Conservation (phyloP, 2,329 filamentous ascomycete genomes). For the Alternaria sp. region DNA sequence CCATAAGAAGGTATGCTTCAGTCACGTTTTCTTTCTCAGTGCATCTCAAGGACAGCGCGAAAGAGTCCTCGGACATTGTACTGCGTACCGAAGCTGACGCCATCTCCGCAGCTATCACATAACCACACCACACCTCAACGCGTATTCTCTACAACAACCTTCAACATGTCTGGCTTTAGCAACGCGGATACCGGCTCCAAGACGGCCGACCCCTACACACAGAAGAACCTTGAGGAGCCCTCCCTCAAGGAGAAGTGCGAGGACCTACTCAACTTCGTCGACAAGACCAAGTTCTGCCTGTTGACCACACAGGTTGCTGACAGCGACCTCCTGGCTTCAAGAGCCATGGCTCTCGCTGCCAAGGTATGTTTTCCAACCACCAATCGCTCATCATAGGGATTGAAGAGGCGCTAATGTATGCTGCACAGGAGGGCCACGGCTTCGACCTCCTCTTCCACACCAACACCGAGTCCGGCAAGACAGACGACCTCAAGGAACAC, state of each 20-base stretch:
- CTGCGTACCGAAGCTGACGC: slow-evolving; percentile 29
- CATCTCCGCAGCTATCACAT: slow-evolving; percentile 26
- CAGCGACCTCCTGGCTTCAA: slow-evolving; percentile 74
- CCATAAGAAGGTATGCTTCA: slow-evolving; percentile 24
- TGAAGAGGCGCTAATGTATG: not conserved
- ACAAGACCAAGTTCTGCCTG: slow-evolving; percentile 83
- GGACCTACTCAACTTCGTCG: slow-evolving; percentile 75
- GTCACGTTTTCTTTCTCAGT: slow-evolving; percentile 15
- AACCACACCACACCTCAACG: slow-evolving; percentile 10
- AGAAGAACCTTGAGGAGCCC: slow-evolving; percentile 76
- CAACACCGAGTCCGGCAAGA: slow-evolving; percentile 90
- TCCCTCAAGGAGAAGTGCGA: slow-evolving; percentile 78
- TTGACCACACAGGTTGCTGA: slow-evolving; percentile 79
- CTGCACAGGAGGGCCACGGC: slow-evolving; percentile 73
- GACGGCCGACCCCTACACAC: slow-evolving; percentile 79
- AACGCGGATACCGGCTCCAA: slow-evolving; percentile 53
- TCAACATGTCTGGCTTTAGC: slow-evolving; percentile 49
- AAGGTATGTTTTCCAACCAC: slow-evolving; percentile 62
- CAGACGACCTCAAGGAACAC: slow-evolving; percentile 77
- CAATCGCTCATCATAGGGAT: not conserved
- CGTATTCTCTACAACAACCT: slow-evolving; percentile 20
- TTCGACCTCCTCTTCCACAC: slow-evolving; percentile 90
- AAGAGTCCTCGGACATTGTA: slow-evolving; percentile 18
- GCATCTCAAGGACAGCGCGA: slow-evolving; percentile 13
- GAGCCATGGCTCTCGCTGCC: slow-evolving; percentile 85